A percentile compares a stretch with the other conserved stretches of the same genome.
Evolutionary conservation across 2,329 filamentous ascomycete genomes (phyloP).

Genomic region (Ilyonectria destructans): DNA sequence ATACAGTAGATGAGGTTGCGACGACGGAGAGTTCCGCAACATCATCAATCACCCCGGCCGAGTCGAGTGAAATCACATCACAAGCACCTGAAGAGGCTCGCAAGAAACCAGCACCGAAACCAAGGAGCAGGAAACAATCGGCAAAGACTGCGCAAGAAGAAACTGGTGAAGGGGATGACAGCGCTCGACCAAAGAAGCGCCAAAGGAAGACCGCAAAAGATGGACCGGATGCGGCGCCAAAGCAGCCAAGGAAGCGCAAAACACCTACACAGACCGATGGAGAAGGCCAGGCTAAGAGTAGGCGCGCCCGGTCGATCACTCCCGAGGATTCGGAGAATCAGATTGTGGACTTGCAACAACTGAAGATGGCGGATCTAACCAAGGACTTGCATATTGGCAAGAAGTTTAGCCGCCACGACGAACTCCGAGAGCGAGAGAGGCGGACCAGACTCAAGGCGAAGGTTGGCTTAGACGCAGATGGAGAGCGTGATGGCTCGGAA

Average conservation of each 20-base stretch:
- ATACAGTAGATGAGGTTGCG: conserved; percentile 34
- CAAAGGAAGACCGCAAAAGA: conserved; percentile 52
- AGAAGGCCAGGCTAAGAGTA: conserved; percentile 47
- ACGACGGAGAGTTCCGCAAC: conserved; percentile 36
- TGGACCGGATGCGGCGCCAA: conserved; percentile 36
- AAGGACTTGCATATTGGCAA: conserved; percentile 81
- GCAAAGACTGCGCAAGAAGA: conserved; percentile 33
- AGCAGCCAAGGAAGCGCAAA: conserved; percentile 50
- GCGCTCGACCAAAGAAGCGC: conserved; percentile 53
- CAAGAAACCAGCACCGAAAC: conserved; percentile 34
- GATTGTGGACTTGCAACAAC: conserved; percentile 75
- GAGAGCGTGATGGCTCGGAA: conserved; percentile 42
- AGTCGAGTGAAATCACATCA: conserved; percentile 30
- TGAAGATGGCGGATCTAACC: conserved; percentile 83
- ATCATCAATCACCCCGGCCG: conserved; percentile 27
- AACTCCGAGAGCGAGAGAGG: conserved; percentile 79
- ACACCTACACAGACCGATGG: conserved; percentile 43
- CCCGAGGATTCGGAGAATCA: conserved; percentile 76
- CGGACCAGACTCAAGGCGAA: conserved; percentile 56
- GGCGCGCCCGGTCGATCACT: conserved; percentile 66
- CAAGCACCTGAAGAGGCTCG: conserved; percentile 28
- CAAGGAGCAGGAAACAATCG: conserved; percentile 41
- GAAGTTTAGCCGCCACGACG: conserved; percentile 81
- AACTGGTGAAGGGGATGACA: conserved; percentile 37
- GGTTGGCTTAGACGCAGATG: conserved; percentile 47